Conservation (phyloP, 768 basidiomycete genomes). For the Termitomyces sp. region DNA sequence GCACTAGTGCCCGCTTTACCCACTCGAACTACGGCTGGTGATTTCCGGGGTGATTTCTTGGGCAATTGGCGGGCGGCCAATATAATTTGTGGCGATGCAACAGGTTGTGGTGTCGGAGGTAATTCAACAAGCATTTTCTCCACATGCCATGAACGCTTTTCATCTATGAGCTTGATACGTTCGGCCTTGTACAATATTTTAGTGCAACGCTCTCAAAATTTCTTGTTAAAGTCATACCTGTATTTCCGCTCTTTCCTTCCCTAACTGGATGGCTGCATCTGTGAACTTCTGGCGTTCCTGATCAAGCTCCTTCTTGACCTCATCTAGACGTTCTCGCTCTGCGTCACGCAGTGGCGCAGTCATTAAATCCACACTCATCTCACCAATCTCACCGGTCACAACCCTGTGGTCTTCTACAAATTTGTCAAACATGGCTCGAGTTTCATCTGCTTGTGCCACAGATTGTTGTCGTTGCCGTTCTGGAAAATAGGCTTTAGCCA, state of each 20-base stretch:
- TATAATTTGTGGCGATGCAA: background rate
- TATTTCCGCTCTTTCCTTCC: slow-evolving; percentile 57
- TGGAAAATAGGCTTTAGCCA: background rate
- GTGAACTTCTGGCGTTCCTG: slow-evolving; percentile 61
- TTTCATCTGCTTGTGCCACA: background rate
- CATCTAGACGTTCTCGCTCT: slow-evolving; percentile 49
- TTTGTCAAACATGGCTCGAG: slow-evolving; percentile 25
- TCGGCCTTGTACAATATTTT: slow-evolving; percentile 41
- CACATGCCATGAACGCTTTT: slow-evolving; percentile 71
- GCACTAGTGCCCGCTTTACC: slow-evolving; percentile 36
- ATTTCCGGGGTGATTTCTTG: slow-evolving; percentile 33
- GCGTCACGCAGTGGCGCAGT: slow-evolving; percentile 47
- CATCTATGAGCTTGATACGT: slow-evolving; percentile 55
- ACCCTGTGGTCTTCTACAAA: slow-evolving; percentile 41
- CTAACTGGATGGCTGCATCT: slow-evolving; percentile 56
- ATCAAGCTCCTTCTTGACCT: slow-evolving; percentile 53
- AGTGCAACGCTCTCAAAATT: background rate
- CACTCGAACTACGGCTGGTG: slow-evolving; percentile 40
- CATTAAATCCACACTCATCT: slow-evolving; percentile 51
- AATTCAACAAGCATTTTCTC: slow-evolving; percentile 56
- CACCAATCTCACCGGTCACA: slow-evolving; percentile 26
- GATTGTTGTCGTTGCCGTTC: slow-evolving; percentile 11
- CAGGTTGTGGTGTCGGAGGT: slow-evolving; percentile 37
- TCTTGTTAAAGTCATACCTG: slow-evolving; percentile 46
- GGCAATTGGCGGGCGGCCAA: background rate